Percentiles rank a stretch among this genome's conserved stretches.
Conservation (phyloP, 495 filamentous ascomycete species). For the Daldinia concentrica region DNA sequence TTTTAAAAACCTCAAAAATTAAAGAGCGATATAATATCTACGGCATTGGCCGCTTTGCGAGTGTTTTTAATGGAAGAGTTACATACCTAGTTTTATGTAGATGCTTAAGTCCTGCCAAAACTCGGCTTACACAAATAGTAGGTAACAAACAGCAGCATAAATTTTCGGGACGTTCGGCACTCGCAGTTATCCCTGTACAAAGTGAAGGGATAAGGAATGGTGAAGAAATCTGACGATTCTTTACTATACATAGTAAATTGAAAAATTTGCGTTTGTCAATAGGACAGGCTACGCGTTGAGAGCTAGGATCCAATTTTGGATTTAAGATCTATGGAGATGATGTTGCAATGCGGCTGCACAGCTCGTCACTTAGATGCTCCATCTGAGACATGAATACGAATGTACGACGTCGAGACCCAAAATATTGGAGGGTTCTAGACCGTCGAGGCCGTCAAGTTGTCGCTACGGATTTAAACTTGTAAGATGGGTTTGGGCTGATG, state of each 20-base stretch:
- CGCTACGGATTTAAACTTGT: constrained; percentile 2
- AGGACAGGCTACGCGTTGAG: background rate
- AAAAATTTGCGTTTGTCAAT: constrained; percentile 15
- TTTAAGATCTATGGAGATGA: constrained; percentile 25
- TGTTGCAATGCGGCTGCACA: constrained; percentile 26
- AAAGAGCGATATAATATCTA: background rate
- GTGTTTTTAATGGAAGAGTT: background rate
- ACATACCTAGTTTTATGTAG: background rate
- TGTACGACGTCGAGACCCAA: constrained; percentile 5
- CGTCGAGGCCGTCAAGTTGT: background rate
- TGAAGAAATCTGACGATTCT: constrained; percentile 15
- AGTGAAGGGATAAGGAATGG: constrained; percentile 14
- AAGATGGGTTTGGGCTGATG: constrained; percentile 8
- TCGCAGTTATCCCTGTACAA: constrained; percentile 1
- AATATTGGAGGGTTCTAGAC: constrained; percentile 35
- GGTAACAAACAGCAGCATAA: background rate
- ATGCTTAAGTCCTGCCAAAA: background rate
- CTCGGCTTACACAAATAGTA: background rate
- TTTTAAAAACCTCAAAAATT: background rate
- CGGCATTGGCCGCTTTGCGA: background rate
- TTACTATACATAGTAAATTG: background rate
- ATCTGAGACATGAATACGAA: constrained; percentile 17
- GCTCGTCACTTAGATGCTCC: constrained; percentile 1
- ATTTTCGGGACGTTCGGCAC: constrained; percentile 17
- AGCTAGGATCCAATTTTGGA: constrained; percentile 1